Percentiles rank a stretch among this genome's conserved stretches.
phyloP scores from a whole-genome alignment of 2,329 filamentous ascomycete genomes.

The Pseudogymnoascus sp. region DNA sequence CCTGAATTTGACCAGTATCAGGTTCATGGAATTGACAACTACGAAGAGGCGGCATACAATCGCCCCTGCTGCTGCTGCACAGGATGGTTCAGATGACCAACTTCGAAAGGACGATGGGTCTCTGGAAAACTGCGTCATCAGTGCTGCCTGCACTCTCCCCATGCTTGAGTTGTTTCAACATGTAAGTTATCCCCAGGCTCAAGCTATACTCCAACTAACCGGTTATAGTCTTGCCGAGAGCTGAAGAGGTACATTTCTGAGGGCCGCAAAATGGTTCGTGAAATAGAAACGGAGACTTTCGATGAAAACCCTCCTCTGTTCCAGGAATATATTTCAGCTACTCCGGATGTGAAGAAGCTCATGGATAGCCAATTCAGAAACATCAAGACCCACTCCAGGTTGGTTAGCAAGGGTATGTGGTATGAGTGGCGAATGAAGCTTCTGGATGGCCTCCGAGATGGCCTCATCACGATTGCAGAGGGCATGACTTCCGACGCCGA shows the following conservation, averaged over 20 bases:
- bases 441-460: constrained; percentile 70
- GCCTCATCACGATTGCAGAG: constrained; percentile 64
- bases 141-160: constrained; percentile 82
- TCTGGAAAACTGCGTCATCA: constrained; percentile 73
- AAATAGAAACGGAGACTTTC: constrained; percentile 82
- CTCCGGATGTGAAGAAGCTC: constrained; percentile 70
- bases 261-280: constrained; percentile 78
- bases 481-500: constrained; percentile 70
- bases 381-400: constrained; percentile 82
- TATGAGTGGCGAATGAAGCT: constrained; percentile 96
- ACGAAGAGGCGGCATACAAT: constrained; percentile 86
- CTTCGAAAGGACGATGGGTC: constrained; percentile 43
- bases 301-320: constrained; percentile 89
- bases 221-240: constrained; percentile 67
- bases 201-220: constrained; percentile 24
- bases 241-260: constrained; percentile 95
- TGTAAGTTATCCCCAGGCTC: constrained; percentile 37
- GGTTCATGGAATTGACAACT: constrained; percentile 97
- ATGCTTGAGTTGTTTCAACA: constrained; percentile 94
- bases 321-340: constrained; percentile 79
- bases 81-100: constrained; percentile 29
- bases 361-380: constrained; percentile 99
- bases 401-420: constrained; percentile 93
- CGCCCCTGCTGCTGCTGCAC: constrained; percentile 41
- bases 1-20: constrained; percentile 88